These are phyloP conservation scores for Termitomyces sp. DNA, from an alignment of 768 basidiomycete genomes.

Conservation along the genomic window DNA sequence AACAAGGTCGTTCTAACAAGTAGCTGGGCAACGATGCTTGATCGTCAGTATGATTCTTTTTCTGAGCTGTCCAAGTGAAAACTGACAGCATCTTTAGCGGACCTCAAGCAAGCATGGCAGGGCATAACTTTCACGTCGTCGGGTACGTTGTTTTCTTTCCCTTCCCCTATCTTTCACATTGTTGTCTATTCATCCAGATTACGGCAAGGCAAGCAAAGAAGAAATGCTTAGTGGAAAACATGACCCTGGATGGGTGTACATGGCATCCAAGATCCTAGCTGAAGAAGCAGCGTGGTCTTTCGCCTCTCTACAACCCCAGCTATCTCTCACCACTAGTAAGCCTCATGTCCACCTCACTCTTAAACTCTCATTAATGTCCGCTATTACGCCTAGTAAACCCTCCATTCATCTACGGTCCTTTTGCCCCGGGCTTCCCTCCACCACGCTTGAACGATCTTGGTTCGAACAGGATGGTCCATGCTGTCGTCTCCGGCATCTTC, in stretches of 20 bases:
- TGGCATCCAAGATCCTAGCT: constrained; percentile 3
- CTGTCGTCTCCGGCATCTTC: neutral
- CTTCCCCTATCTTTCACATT: neutral
- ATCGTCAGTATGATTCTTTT: constrained; percentile 1
- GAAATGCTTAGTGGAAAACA: constrained; percentile 7
- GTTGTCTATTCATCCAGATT: neutral
- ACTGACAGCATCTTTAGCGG: neutral
- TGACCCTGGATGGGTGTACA: neutral
- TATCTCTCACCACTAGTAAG: constrained; percentile 27
- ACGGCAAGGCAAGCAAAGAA: constrained; percentile 3
- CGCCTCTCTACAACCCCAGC: constrained; percentile 27
- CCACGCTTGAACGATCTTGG: neutral
- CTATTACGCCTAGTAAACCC: constrained; percentile 17
- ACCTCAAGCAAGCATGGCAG: neutral
- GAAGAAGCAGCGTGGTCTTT: constrained; percentile 31
- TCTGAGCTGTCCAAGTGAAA: neutral
- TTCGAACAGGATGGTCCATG: neutral
- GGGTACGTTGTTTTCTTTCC: neutral
- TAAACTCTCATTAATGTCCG: neutral
- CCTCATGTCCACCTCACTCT: neutral
- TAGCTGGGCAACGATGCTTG: constrained; percentile 6
- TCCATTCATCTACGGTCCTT: constrained; percentile 9
- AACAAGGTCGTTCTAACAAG: constrained; percentile 8
- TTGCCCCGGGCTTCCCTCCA: constrained; percentile 6
- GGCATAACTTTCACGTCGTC: constrained; percentile 2